Base-by-base conservation (phyloP, 2,329 filamentous ascomycete species). In the Pseudopithomyces chartarum region DNA sequence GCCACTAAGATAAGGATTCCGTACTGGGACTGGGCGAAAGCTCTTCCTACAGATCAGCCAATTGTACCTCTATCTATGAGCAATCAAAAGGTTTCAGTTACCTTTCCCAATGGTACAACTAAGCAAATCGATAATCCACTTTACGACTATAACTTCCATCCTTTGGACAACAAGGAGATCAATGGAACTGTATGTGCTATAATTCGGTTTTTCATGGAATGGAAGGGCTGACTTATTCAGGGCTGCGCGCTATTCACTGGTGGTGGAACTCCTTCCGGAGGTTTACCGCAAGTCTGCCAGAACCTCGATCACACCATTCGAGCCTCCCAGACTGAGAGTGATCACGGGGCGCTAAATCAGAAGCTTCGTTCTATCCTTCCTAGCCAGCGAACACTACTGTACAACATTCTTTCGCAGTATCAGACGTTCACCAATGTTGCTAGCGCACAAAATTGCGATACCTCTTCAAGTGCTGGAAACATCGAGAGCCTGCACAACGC, bases 211-310 rank as follows among this genome's bases (percentile, higher is more conserved):
- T 12, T 13, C 11, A 6, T 38, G 13, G n/a, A 38, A n/a, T n/a
- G 13, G 6, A 11, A 3, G 4, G 23, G 15, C 15, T 48, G 12
- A 48, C 33, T 15, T 12, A 10, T n/a, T 13, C 20, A 59, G 56
- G 56, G 56, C n/a, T 59, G 56, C 32, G 13, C 43, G 6, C 20
- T 46, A 11, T 50, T 50, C 7, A 20, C 38, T 19, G 53, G 51
- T n/a, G 42, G 22, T 12, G 45, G 46, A 40, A 71, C 64, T 81
- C 82, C 89, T n/a, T 77, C 91, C 0, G 90, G 88, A 66, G 86
- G 85, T 19, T 22, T 52, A 15, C 55, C 55, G 2, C 12, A 47
- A 22, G 54, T 60, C 26, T 61, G 59, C 48, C 40, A 66, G 29
- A 53, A 54, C 91, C 2, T 85, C 90, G 63, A 84, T 34, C 6